Evolutionary conservation across 805 yeast genomes (phyloP).

Genomic region (Candida railenensis): DNA sequence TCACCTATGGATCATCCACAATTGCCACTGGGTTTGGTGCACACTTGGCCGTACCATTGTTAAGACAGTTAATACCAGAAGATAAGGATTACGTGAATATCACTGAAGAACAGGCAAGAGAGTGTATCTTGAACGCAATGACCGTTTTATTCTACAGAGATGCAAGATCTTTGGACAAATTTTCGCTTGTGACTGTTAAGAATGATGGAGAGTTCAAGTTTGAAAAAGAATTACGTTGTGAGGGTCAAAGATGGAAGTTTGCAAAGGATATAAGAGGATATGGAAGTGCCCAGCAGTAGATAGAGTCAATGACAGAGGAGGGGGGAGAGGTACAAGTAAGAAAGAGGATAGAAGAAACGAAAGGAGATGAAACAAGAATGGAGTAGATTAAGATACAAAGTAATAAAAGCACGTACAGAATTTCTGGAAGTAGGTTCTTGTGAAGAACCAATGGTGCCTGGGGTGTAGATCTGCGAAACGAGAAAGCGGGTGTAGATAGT

Average conservation of each 20-base stretch:
- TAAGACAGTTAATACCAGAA: conserved; percentile 77
- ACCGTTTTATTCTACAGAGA: conserved; percentile 94
- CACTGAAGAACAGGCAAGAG: conserved; percentile 71
- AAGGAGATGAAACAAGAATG: no score
- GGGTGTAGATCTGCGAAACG: no score
- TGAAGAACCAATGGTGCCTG: no score
- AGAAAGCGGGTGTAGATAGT: no score
- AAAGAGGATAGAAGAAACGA: no score
- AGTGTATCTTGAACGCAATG: conserved; percentile 82
- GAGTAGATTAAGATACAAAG: no score
- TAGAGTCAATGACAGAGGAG: no score
- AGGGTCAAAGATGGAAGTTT: conserved; percentile 84
- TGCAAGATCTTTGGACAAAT: conserved; percentile 88
- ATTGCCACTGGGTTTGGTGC: conserved; percentile 97
- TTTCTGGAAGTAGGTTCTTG: no score
- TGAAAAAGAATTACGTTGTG: conserved; percentile 65
- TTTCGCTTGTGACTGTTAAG: conserved; percentile 73
- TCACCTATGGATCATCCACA: conserved; percentile 81
- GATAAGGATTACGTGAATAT: conserved; percentile 75
- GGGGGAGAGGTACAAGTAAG: no score
- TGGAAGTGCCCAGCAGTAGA: conserved; percentile 61
- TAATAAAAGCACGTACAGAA: no score
- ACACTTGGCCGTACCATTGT: conserved; percentile 87
- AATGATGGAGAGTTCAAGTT: conserved; percentile 45
- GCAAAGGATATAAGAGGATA: conserved; percentile 89